Evolutionary conservation across 2,329 filamentous ascomycete species (phyloP).

Genomic region (Ophiostoma populinum): DNA sequence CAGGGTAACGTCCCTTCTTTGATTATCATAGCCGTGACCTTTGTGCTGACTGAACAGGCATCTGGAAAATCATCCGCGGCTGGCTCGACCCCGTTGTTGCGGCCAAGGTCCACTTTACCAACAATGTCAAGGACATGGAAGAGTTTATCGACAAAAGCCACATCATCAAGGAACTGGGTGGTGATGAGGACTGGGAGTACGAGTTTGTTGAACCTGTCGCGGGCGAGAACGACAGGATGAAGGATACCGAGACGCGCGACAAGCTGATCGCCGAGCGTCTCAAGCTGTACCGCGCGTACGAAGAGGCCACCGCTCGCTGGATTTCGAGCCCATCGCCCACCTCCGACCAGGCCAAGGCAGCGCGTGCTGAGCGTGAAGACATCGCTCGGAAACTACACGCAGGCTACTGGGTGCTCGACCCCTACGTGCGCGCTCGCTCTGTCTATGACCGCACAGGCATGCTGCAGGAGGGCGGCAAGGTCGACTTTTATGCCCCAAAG

Average conservation of each 20-base stretch:
- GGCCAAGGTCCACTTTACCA: conserved; percentile 84
- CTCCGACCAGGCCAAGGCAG: conserved; percentile 26
- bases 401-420: conserved; percentile 83
- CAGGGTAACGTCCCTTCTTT: conserved; percentile 41
- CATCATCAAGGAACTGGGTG: conserved; percentile 71
- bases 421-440: conserved; percentile 67
- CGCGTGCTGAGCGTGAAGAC: conserved; percentile 39
- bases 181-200: conserved; percentile 73
- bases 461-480: conserved; percentile 45
- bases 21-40: not conserved
- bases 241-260: conserved; percentile 44
- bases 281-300: conserved; percentile 52
- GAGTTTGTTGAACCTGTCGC: conserved; percentile 57
- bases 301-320: conserved; percentile 62
- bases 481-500: conserved; percentile 47
- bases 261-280: conserved; percentile 46
- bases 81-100: conserved; percentile 97
- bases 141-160: conserved; percentile 53
- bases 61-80: conserved; percentile 88
- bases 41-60: conserved; percentile 31
- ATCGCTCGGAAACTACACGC: conserved; percentile 46
- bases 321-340: conserved; percentile 29
- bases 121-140: conserved; percentile 60
- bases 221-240: conserved; percentile 64
- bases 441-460: conserved; percentile 70